phyloP scores from a whole-genome alignment of 768 basidiomycete species.

The Xerocomellus intermedius region DNA sequence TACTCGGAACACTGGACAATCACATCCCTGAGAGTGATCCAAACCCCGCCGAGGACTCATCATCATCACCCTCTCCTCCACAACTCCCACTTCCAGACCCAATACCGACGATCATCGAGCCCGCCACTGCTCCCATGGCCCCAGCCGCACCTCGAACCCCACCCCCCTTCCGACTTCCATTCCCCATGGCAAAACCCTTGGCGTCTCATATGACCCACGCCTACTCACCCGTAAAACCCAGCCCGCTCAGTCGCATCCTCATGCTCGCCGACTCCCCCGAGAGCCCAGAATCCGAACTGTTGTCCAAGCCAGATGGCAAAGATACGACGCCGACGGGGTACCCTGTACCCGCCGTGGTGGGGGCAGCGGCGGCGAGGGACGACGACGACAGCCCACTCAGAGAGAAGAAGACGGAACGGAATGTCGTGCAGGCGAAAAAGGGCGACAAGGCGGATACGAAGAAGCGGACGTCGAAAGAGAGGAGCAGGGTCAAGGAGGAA shows the following conservation, averaged over 20 bases:
- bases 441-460: slow-evolving; percentile 18
- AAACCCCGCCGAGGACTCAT: background rate
- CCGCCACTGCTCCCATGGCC: slow-evolving; percentile 4
- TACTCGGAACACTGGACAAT: slow-evolving; percentile 27
- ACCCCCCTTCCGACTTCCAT: slow-evolving; percentile 40
- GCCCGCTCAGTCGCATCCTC: slow-evolving; percentile 76
- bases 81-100: slow-evolving; percentile 8
- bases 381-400: slow-evolving; percentile 55
- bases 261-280: slow-evolving; percentile 65
- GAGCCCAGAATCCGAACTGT: slow-evolving; percentile 27
- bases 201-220: slow-evolving; percentile 72
- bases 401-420: slow-evolving; percentile 46
- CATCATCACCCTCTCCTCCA: background rate
- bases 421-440: slow-evolving; percentile 17
- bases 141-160: slow-evolving; percentile 21
- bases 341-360: slow-evolving; percentile 11
- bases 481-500: slow-evolving; percentile 38
- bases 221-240: slow-evolving; percentile 78
- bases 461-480: slow-evolving; percentile 38
- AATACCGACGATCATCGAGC: slow-evolving; percentile 23
- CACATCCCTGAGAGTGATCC: slow-evolving; percentile 17
- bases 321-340: slow-evolving; percentile 30
- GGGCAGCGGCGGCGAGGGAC: slow-evolving; percentile 30
- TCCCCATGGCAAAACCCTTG: slow-evolving; percentile 71
- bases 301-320: background rate